These are phyloP conservation scores for Trypanosoma brucei DNA, from an alignment of 208 protist genomes.

Conservation along the genomic window DNA sequence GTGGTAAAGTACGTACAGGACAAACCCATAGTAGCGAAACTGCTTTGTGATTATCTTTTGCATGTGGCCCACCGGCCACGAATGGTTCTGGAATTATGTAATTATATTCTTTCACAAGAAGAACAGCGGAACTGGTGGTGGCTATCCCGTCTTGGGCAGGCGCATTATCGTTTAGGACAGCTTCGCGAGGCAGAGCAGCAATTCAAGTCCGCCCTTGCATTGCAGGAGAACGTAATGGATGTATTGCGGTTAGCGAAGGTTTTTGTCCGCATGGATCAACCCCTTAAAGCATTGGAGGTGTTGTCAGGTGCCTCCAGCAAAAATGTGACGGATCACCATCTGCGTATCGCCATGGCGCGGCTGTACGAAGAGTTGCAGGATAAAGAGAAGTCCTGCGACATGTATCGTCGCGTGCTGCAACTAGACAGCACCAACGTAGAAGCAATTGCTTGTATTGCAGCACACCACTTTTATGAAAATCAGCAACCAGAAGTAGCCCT, in stretches of 20 bases:
- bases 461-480: conserved; percentile 92
- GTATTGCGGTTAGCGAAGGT: conserved; percentile 92
- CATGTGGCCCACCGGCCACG: conserved; percentile 91
- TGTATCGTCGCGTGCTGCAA: conserved; percentile 81
- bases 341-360: conserved; percentile 85
- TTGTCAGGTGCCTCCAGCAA: conserved; percentile 65
- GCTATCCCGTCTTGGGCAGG: conserved; percentile 91
- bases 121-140: conserved; percentile 92
- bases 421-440: conserved; percentile 92
- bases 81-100: conserved; percentile 89
- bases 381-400: conserved; percentile 54
- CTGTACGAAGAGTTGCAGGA: conserved; percentile 91
- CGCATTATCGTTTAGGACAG: conserved; percentile 92
- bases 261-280: conserved; percentile 92
- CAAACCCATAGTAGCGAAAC: conserved; percentile 87
- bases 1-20: conserved; percentile 87
- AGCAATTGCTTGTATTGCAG: conserved; percentile 91
- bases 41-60: conserved; percentile 93
- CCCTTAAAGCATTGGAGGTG: conserved; percentile 89
- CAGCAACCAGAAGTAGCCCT: conserved; percentile 93
- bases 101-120: conserved; percentile 27
- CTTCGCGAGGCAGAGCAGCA: conserved; percentile 93
- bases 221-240: conserved; percentile 80
- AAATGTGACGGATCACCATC: conserved; percentile 85
- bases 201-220: conserved; percentile 71